phyloP scores from a whole-genome alignment of 2,329 filamentous ascomycete genomes.

The Colletotrichum liaoningense region DNA sequence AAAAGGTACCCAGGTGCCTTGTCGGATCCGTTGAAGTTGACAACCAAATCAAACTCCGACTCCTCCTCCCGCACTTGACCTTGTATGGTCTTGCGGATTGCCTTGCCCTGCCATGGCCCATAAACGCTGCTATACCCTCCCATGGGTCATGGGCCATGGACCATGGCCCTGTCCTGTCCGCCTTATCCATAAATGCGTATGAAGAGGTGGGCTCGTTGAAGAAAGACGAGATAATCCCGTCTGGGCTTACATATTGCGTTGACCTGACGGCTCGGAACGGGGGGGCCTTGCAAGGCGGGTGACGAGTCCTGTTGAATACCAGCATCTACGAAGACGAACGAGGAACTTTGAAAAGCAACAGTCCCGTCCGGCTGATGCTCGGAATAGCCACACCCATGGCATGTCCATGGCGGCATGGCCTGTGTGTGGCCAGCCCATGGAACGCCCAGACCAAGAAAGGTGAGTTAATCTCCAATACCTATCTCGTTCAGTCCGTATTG shows the following conservation, averaged over 20 bases:
- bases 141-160: neutral
- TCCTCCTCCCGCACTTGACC: slow-evolving; percentile 20
- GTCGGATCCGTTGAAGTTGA: neutral
- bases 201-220: neutral
- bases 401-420: slow-evolving; percentile 6
- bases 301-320: neutral
- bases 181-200: slow-evolving; percentile 5
- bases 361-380: slow-evolving; percentile 18
- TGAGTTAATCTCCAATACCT: neutral
- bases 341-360: neutral
- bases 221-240: neutral
- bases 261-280: neutral
- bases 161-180: neutral
- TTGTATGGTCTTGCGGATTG: neutral
- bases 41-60: neutral
- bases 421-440: slow-evolving; percentile 7
- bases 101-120: neutral
- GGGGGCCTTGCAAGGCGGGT: neutral
- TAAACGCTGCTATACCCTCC: neutral
- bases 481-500: neutral
- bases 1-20: slow-evolving; percentile 30
- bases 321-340: neutral
- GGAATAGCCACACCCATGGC: slow-evolving; percentile 25
- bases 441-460: slow-evolving; percentile 10
- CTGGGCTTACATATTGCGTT: neutral